Evolutionary conservation across 345 rosid genomes (phyloP), one percentile per base, ranked within the genome.

Genomic region (Iberis pinnata): DNA sequence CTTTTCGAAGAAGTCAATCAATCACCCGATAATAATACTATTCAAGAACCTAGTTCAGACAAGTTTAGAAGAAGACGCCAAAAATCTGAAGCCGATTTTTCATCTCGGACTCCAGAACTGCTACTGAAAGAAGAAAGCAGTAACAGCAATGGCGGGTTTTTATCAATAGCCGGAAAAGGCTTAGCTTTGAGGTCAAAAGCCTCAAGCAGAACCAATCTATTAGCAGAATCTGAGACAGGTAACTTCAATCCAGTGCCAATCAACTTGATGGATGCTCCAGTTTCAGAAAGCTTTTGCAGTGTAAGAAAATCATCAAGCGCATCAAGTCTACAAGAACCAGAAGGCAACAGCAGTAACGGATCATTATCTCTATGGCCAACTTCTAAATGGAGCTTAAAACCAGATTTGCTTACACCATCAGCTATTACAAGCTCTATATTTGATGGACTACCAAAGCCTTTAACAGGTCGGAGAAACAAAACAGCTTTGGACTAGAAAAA

Each of bases 241-340:
- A 61, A 60, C 42, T 36, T 56, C 58, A 65, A 13, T 39, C 67
- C 75, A 0, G 60, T 61, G 29, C 76, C 77, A 12, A 72, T 68
- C 11, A 85, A 76, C 64, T 48, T 67, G 57, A 67, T 67, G 72
- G 72, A 67, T 60, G 53, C 48, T 12, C 38, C 61, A 36, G 64
- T 68, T 5, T 45, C 69, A 5, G 80, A 81, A 41, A 73, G 67
- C 50, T 55, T 70, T 10, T 20, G 45, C 39, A 70, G 35, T 6
- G 81, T 92, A 49, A 81, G 81, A 68, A 92, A 85, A 65, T 92
- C 97, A 1, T 83, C 93, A 24, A 92, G 98, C 74, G 75, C 95
- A 12, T 72, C 95, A 1, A 80, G 78, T 63, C 72, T 92, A 67
- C 89, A 75, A 52, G 95, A 88, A 49, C 76, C 78, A 43, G 95